Evolutionary conservation across 257 asterid genomes (phyloP).

Genomic region (Solanum etuberosum): DNA sequence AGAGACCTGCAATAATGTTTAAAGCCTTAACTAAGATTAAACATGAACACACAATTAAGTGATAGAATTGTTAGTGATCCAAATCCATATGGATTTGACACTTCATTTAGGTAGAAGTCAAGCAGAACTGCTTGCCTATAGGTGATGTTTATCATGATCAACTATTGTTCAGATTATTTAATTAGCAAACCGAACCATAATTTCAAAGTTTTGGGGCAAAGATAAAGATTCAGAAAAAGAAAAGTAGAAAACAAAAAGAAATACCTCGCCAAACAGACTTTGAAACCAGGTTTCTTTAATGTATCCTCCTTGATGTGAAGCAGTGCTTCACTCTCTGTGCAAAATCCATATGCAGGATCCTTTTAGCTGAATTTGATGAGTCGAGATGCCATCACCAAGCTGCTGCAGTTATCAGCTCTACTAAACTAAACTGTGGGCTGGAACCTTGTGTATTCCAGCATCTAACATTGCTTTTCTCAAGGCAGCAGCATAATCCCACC

Average conservation of each 20-base stretch:
- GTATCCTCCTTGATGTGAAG: neutral
- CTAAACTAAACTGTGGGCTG: constrained; percentile 45
- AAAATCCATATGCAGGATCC: neutral
- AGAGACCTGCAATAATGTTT: neutral
- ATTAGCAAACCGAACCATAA: neutral
- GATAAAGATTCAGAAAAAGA: neutral
- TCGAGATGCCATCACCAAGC: neutral
- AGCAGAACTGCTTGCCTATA: neutral
- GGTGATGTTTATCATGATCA: neutral
- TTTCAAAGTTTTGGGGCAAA: neutral
- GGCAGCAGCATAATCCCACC: constrained; percentile 37
- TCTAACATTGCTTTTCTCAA: constrained; percentile 56
- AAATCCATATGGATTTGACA: neutral
- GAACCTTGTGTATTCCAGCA: constrained; percentile 64
- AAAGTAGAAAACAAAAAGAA: neutral
- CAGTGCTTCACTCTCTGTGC: neutral
- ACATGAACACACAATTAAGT: neutral
- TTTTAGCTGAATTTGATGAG: neutral
- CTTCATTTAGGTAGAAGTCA: neutral
- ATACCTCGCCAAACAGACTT: neutral
- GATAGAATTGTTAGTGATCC: neutral
- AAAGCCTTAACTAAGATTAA: neutral
- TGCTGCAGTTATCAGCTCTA: neutral
- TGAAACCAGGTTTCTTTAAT: neutral
- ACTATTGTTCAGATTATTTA: neutral